These are phyloP conservation scores for Eucalyptus microcorys DNA, from an alignment of 345 rosid species.

Conservation along the genomic window DNA sequence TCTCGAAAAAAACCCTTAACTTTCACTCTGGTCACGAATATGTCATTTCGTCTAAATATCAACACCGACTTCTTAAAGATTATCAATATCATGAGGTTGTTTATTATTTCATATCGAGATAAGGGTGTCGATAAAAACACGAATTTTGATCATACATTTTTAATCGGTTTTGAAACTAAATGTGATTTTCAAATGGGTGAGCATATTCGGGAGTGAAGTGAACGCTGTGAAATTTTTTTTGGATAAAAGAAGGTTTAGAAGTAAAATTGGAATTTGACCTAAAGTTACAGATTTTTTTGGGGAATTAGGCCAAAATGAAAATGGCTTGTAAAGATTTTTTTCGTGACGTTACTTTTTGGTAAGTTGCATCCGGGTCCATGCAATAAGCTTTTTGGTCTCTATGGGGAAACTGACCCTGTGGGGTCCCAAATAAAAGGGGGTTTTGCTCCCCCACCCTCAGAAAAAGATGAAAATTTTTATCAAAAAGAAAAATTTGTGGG, in stretches of 20 bases:
- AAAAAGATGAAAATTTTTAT: neutral
- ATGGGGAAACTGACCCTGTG: neutral
- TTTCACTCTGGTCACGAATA: too few species aligned
- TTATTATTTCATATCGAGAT: neutral
- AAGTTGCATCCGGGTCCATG: neutral
- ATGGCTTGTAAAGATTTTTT: neutral
- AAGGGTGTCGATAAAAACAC: fast-evolving
- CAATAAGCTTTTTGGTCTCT: neutral
- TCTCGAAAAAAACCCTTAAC: too few species aligned
- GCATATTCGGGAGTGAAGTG: fast-evolving
- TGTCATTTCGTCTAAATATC: neutral
- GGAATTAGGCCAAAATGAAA: neutral
- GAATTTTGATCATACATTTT: too few species aligned
- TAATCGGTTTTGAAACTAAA: too few species aligned
- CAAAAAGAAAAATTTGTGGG: fast-evolving
- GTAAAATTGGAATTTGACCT: neutral
- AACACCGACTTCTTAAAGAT: too few species aligned
- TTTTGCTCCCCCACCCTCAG: neutral
- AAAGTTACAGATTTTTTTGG: neutral
- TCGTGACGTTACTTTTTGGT: neutral
- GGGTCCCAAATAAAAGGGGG: neutral
- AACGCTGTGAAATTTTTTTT: fast-evolving
- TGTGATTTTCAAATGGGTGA: neutral
- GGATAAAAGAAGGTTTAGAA: neutral
- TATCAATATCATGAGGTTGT: neutral